phyloP scores from a whole-genome alignment of 371 early-diverging fungal genomes.

The Synchytrium microbalum region DNA sequence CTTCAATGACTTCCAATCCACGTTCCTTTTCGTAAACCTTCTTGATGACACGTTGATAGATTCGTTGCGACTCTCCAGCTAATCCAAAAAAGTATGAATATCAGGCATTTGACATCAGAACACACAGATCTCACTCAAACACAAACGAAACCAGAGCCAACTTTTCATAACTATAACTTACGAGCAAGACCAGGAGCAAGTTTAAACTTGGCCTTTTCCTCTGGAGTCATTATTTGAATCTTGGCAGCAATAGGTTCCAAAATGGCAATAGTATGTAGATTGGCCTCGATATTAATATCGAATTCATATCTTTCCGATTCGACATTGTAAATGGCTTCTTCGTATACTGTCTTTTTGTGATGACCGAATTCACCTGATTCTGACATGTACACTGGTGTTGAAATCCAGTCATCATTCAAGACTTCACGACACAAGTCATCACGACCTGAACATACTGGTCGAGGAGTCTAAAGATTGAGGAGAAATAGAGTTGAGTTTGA shows the following conservation, averaged over 20 bases:
- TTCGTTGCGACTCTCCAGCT: constrained; percentile 64
- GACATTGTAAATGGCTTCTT: constrained; percentile 91
- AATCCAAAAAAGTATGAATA: not conserved
- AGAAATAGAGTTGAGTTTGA: too few species aligned
- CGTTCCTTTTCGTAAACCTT: constrained; percentile 83
- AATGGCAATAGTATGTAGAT: constrained; percentile 79
- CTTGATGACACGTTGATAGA: constrained; percentile 84
- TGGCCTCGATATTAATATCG: constrained; percentile 94
- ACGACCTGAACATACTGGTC: constrained; percentile 70
- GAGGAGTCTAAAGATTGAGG: constrained; percentile 19
- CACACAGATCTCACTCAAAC: not conserved
- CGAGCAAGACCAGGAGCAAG: constrained; percentile 67
- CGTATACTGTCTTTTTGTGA: constrained; percentile 87
- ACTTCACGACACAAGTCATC: constrained; percentile 88
- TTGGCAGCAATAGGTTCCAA: constrained; percentile 79
- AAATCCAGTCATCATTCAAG: constrained; percentile 90
- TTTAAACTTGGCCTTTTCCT: constrained; percentile 66
- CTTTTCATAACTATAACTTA: constrained; percentile 7
- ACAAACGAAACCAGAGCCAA: constrained; percentile 5
- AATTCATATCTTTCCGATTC: constrained; percentile 99
- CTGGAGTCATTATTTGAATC: constrained; percentile 70
- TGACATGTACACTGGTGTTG: constrained; percentile 90
- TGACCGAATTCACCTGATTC: constrained; percentile 93
- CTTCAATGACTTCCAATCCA: constrained; percentile 86
- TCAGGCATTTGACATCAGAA: too few species aligned